Percentiles rank a stretch among this genome's conserved stretches.
These are phyloP conservation scores for Lindgomyces ingoldianus DNA, from an alignment of 495 filamentous ascomycete species.

Conservation along the genomic window DNA sequence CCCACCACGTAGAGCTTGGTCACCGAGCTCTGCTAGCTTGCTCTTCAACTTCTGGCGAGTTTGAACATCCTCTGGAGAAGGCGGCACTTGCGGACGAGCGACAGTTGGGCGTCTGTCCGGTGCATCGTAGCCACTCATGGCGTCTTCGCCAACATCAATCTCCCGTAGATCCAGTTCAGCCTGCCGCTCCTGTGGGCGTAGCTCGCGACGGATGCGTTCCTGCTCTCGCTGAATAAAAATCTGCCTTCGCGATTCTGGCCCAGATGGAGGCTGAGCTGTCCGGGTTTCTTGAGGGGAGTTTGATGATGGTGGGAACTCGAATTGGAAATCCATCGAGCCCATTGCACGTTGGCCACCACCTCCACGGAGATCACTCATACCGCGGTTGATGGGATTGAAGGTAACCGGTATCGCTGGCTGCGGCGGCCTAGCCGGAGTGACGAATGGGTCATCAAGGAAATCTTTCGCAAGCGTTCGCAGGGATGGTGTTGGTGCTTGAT, in stretches of 20 bases:
- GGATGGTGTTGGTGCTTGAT: background rate
- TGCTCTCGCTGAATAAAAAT: slow-evolving; percentile 18
- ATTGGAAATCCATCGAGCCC: slow-evolving; percentile 26
- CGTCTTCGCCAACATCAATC: slow-evolving; percentile 26
- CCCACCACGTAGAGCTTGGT: background rate
- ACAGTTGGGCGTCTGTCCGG: background rate
- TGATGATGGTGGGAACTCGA: slow-evolving; percentile 12
- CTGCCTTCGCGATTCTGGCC: background rate
- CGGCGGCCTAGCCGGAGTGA: slow-evolving; percentile 8
- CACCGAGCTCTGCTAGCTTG: slow-evolving; percentile 12
- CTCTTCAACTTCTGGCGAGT: slow-evolving; percentile 16
- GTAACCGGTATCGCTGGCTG: background rate
- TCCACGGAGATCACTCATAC: background rate
- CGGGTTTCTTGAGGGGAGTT: background rate
- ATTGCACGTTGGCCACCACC: background rate
- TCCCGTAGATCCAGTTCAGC: slow-evolving; percentile 5
- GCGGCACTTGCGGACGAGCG: background rate
- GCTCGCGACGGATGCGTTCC: slow-evolving; percentile 20
- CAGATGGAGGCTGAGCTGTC: background rate
- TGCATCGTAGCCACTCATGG: slow-evolving; percentile 2
- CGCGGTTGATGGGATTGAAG: background rate
- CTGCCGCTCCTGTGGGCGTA: slow-evolving; percentile 10
- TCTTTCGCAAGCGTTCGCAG: slow-evolving; percentile 6
- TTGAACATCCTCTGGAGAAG: slow-evolving; percentile 14
- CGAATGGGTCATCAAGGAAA: slow-evolving; percentile 28